These are phyloP conservation scores for Boletus vermiculosoides DNA, from an alignment of 768 basidiomycete species.

Conservation along the genomic window DNA sequence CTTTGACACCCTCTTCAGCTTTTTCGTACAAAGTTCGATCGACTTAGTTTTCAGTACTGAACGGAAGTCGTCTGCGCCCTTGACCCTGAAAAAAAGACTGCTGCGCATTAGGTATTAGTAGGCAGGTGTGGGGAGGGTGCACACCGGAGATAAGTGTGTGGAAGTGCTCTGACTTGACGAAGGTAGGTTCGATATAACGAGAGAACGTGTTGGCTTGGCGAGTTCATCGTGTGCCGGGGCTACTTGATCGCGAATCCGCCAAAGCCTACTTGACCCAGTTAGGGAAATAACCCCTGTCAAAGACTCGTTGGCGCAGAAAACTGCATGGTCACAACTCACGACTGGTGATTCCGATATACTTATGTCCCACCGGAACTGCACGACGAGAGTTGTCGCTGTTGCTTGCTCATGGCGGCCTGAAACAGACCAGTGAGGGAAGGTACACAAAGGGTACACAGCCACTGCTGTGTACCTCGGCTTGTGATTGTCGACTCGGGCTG, in stretches of 20 bases:
- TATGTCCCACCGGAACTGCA: too few relatives aligned
- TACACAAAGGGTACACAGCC: constrained; percentile 10
- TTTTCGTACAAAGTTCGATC: constrained; percentile 34
- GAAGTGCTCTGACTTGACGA: constrained; percentile 43
- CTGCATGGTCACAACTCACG: neutral
- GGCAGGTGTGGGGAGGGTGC: neutral
- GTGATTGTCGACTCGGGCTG: constrained; percentile 1
- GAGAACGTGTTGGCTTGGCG: constrained; percentile 11
- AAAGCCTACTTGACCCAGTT: neutral
- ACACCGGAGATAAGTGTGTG: constrained; percentile 48
- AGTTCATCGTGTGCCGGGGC: neutral
- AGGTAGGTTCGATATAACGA: constrained; percentile 42
- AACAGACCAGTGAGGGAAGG: too few relatives aligned
- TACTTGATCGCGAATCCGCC: too few relatives aligned
- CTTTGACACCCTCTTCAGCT: constrained; percentile 51
- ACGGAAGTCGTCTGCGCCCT: constrained; percentile 57
- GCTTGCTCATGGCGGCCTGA: too few relatives aligned
- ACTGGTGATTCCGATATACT: too few relatives aligned
- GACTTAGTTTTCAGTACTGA: constrained; percentile 40
- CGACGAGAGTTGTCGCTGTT: too few relatives aligned
- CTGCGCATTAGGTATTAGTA: neutral
- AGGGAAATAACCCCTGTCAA: neutral
- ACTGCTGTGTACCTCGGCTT: constrained; percentile 4
- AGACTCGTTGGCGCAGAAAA: too few relatives aligned
- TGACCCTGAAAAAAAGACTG: constrained; percentile 66